Conservation (phyloP, 2,329 filamentous ascomycete genomes). For the Cadophora malorum region DNA sequence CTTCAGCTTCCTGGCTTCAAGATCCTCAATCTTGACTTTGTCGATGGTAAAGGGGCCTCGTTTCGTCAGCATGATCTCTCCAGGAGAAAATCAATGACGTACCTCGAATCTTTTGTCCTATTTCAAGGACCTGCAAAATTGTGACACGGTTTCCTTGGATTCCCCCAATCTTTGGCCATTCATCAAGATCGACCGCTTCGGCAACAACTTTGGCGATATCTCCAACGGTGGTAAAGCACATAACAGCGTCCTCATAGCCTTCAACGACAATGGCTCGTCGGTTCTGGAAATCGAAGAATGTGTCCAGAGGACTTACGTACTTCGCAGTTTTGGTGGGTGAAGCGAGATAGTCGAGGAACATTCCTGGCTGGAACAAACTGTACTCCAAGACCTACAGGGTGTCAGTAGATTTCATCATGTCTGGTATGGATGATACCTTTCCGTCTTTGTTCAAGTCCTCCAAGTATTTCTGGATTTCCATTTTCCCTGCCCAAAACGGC, state of each 20-base stretch:
- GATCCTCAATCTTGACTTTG: constrained; percentile 29
- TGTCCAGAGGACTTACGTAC: constrained; percentile 45
- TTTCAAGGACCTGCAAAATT: constrained; percentile 42
- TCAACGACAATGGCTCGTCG: constrained; percentile 45
- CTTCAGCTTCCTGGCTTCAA: constrained; percentile 26
- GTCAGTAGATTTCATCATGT: constrained; percentile 39
- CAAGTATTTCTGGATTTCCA: constrained; percentile 49
- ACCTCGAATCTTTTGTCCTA: constrained; percentile 48
- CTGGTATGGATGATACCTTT: constrained; percentile 47
- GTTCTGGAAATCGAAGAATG: constrained; percentile 47
- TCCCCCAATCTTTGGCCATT: constrained; percentile 51
- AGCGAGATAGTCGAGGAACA: constrained; percentile 54
- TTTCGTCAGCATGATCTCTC: constrained; percentile 20
- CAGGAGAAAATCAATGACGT: not conserved
- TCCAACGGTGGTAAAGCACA: constrained; percentile 45
- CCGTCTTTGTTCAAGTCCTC: constrained; percentile 50
- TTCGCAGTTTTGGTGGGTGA: constrained; percentile 47
- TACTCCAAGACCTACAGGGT: constrained; percentile 45
- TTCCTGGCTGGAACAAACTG: constrained; percentile 54
- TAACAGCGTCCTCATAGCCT: constrained; percentile 43
- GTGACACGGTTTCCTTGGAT: constrained; percentile 47
- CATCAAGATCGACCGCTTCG: constrained; percentile 48
- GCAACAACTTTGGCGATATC: constrained; percentile 49
- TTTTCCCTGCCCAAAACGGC: constrained; percentile 54
- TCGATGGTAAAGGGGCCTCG: constrained; percentile 28